phyloP scores from a whole-genome alignment of 805 yeast genomes.

The Wickerhamiella allomyrinae region DNA sequence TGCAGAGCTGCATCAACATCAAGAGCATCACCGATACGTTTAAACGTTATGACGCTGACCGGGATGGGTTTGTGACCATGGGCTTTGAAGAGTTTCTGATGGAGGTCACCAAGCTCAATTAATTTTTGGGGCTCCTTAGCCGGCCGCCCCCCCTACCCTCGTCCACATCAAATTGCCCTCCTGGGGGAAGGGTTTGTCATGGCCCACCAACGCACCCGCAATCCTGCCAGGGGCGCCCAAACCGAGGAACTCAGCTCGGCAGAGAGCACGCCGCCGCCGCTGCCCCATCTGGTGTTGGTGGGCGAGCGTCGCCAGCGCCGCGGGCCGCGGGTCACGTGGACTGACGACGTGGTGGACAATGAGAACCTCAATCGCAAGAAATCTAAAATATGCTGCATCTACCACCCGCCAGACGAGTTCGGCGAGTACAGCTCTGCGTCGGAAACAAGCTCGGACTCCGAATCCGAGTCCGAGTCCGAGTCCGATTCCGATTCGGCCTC shows the following conservation, averaged over 20 bases:
- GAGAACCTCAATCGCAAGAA: constrained; percentile 81
- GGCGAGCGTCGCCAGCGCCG: neutral
- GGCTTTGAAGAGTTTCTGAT: constrained; percentile 27
- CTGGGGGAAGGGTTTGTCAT: no score
- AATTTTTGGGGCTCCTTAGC: no score
- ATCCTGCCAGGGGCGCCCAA: neutral
- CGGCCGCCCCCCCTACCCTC: no score
- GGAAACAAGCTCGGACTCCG: constrained; percentile 25
- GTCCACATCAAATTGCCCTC: no score
- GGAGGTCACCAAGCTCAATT: constrained; percentile 21
- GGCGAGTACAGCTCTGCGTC: constrained; percentile 20
- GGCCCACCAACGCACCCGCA: no score
- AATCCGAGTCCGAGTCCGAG: constrained; percentile 29
- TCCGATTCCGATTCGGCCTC: constrained; percentile 24
- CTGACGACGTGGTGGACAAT: constrained; percentile 75
- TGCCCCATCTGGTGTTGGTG: neutral
- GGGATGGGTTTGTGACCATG: constrained; percentile 39
- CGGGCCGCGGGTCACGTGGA: constrained; percentile 59
- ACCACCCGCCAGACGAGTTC: constrained; percentile 22
- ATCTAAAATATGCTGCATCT: constrained; percentile 75
- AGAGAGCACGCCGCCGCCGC: neutral
- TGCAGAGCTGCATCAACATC: constrained; percentile 64
- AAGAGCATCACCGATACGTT: constrained; percentile 65
- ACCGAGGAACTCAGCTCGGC: neutral
- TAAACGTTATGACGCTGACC: constrained; percentile 59